Conservation (phyloP, 2,329 filamentous ascomycete species). For the Colletotrichum sp. region DNA sequence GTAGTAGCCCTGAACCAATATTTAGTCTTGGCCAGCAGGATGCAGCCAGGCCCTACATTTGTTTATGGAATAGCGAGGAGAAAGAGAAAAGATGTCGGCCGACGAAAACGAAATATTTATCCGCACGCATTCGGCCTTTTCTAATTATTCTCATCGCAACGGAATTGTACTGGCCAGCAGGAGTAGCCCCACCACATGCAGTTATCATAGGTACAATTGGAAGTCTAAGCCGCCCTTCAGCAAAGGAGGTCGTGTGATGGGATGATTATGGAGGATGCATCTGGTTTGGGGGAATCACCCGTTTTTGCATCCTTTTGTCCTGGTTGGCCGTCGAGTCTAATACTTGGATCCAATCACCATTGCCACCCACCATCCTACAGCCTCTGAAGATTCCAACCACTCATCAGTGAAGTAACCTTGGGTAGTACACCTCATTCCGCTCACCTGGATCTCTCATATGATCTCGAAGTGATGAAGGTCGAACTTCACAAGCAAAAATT, state of each 20-base stretch:
- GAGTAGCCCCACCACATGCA: background rate
- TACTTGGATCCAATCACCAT: background rate
- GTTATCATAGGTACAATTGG: too few relatives aligned
- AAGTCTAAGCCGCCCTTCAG: background rate
- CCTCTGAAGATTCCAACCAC: background rate
- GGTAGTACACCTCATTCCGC: background rate
- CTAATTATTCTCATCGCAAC: background rate
- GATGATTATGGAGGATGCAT: background rate
- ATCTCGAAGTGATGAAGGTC: background rate
- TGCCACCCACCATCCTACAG: background rate
- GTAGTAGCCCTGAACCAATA: background rate
- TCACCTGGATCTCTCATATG: background rate
- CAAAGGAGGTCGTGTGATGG: background rate
- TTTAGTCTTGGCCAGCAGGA: background rate
- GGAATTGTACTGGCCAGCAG: rapidly evolving
- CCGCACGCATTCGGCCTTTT: background rate
- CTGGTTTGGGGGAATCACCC: background rate
- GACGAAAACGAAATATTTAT: background rate
- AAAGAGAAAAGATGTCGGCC: background rate
- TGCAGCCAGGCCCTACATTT: background rate
- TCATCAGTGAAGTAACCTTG: background rate
- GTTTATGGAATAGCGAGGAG: background rate
- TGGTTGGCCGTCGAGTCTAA: background rate
- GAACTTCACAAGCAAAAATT: background rate
- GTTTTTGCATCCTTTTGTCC: background rate